Conservation (phyloP, 2,329 filamentous ascomycete species). For the Madurella mycetomatis region DNA sequence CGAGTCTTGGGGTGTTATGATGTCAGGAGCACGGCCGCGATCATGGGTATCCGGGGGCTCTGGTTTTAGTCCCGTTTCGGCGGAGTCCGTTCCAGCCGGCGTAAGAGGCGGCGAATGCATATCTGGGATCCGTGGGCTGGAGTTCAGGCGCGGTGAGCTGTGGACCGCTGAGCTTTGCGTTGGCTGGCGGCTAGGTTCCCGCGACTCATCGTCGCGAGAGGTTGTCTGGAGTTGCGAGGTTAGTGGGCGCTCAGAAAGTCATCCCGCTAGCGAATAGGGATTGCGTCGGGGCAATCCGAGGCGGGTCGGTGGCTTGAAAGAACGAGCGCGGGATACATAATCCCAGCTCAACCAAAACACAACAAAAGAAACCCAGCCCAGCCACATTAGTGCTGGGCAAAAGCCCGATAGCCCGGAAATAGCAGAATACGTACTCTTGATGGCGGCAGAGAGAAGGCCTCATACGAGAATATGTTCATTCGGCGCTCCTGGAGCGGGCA, state of each 20-base stretch:
- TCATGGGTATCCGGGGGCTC: slow-evolving; percentile 18
- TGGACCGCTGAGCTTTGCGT: slow-evolving; percentile 62
- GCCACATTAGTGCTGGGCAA: not conserved
- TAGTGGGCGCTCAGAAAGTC: slow-evolving; percentile 8
- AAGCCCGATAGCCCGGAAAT: not conserved
- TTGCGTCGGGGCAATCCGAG: not conserved
- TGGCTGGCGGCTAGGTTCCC: slow-evolving; percentile 58
- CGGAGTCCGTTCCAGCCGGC: slow-evolving; percentile 65
- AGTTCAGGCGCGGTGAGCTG: slow-evolving; percentile 63
- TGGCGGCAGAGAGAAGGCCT: slow-evolving; percentile 81
- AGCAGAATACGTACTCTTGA: slow-evolving; percentile 62
- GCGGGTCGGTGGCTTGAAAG: not conserved
- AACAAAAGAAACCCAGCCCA: slow-evolving; percentile 3
- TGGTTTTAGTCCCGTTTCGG: slow-evolving; percentile 34
- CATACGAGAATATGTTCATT: slow-evolving; percentile 83
- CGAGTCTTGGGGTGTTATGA: slow-evolving; percentile 66
- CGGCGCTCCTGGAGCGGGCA: slow-evolving; percentile 75
- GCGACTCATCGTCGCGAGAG: slow-evolving; percentile 57
- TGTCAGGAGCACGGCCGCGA: slow-evolving; percentile 25
- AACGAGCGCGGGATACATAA: not conserved
- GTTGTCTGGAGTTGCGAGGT: slow-evolving; percentile 42
- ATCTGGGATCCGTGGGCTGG: slow-evolving; percentile 53
- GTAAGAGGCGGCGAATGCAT: slow-evolving; percentile 88
- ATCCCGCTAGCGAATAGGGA: not conserved
- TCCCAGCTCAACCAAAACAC: slow-evolving; percentile 1